Base-by-base conservation (phyloP, 495 filamentous ascomycete genomes). In the Achaetomiella virescens region DNA sequence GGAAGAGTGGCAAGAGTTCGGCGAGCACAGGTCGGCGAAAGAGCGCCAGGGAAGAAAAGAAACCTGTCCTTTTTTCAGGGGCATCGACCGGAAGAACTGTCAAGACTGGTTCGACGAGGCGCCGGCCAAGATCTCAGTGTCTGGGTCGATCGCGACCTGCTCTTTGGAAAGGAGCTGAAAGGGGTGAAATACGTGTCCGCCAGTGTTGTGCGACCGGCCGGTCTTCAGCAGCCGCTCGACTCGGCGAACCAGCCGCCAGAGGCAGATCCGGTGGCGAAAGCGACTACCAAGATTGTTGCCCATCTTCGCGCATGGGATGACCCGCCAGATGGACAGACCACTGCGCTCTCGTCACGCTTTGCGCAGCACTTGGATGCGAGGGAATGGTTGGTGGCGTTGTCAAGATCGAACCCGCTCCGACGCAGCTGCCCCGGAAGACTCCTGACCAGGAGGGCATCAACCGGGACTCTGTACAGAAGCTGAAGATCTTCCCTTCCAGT, bases 381-480 rank as follows among this genome's bases (percentile, higher is more conserved):
- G 83, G 82, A 3, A 77, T 96, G 22, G 87, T 96, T 20, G 93
- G 93, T n/a, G 90, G 90, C 15, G 82, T 97, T 54, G 76, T 93
- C 33, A 86, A 90, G 45, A 73, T 98, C 15, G 89, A 96, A 63
- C 82, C 87, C 18, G 76, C 74, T 42, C 68, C 68, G 36, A 57
- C 57, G 17, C 70, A 66, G 25, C 43, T 74, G 38, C 57, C 68
- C 11, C 69, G 67, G 3, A 72, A 60, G 38, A 66, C 52, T 0
- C 46, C 64, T 2, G 66, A 69, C 31, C 31, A 57, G n/a, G 66
- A 70, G 5, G 67, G 66, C 7, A 54, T 64, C 33, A 45, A 53
- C 22, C 63, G 62, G 10, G 66, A 66, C 35, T 61, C 70, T 9
- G 57, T 70, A 0, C 69, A 77, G 43, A 77, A 75, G 55, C 65